phyloP scores from a whole-genome alignment of 306 rosid genomes.

The Delonix regia region DNA sequence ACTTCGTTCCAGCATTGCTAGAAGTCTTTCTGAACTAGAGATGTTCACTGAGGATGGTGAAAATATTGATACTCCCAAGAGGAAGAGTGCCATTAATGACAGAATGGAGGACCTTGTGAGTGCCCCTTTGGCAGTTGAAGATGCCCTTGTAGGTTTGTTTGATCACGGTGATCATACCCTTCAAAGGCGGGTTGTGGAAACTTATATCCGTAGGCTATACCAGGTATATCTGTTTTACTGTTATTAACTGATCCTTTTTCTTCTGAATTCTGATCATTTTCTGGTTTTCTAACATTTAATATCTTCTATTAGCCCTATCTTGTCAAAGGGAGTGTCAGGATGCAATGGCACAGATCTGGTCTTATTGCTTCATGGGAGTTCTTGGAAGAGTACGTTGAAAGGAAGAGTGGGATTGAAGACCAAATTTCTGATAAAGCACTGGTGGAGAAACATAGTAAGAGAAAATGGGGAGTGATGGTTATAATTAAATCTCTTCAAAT shows the following conservation, averaged over 20 bases:
- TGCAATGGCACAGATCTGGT: constrained; percentile 99
- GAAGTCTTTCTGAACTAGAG: constrained; percentile 98
- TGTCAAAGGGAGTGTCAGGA: constrained; percentile 95
- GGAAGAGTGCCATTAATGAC: constrained; percentile 97
- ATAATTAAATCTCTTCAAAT: constrained; percentile 88
- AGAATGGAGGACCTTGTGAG: constrained; percentile 99
- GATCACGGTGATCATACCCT: constrained; percentile 99
- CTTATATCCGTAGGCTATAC: constrained; percentile 91
- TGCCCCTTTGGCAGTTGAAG: constrained; percentile 98
- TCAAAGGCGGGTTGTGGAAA: constrained; percentile 96
- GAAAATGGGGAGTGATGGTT: constrained; percentile 98
- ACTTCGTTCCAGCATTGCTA: constrained; percentile 95
- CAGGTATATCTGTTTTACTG: constrained; percentile 62
- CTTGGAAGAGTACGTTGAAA: constrained; percentile 71
- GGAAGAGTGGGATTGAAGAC: constrained; percentile 63
- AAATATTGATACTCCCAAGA: constrained; percentile 96
- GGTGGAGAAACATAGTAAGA: constrained; percentile 73
- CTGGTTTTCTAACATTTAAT: constrained; percentile 42
- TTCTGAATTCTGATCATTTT: constrained; percentile 23
- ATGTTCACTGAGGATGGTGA: constrained; percentile 99
- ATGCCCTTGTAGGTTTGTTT: constrained; percentile 98
- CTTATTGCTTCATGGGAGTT: constrained; percentile 97
- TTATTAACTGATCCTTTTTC: constrained; percentile 16
- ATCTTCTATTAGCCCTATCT: constrained; percentile 81
- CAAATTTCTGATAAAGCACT: constrained; percentile 46